phyloP scores from a whole-genome alignment of 768 basidiomycete species.

The Roridomyces roridus region DNA sequence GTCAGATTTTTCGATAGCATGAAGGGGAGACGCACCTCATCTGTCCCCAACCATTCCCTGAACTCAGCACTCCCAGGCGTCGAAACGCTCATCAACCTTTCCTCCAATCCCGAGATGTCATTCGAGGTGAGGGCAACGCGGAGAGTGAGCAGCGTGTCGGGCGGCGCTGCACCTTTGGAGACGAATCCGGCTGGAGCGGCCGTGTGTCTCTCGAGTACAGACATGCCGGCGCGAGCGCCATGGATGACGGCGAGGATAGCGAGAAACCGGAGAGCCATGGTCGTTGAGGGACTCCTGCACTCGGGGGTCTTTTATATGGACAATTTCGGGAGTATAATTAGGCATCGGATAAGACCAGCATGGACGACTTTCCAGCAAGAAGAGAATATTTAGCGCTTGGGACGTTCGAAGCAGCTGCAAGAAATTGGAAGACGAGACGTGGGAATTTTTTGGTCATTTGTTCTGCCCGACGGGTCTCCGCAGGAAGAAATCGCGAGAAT shows the following conservation, averaged over 20 bases:
- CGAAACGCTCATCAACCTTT: not conserved
- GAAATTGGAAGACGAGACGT: too few species aligned
- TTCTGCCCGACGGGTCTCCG: too few species aligned
- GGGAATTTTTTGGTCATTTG: too few species aligned
- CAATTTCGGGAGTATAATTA: too few species aligned
- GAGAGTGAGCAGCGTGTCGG: not conserved
- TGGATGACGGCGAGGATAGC: not conserved
- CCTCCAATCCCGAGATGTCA: not conserved
- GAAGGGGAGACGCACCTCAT: not conserved
- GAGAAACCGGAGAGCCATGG: not conserved
- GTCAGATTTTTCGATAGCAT: not conserved
- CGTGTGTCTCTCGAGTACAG: not conserved
- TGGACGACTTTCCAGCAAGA: too few species aligned
- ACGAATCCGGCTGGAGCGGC: slow-evolving; percentile 2
- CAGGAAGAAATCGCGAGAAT: too few species aligned
- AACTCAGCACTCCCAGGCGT: slow-evolving; percentile 6
- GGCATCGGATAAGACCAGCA: too few species aligned
- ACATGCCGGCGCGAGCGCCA: not conserved
- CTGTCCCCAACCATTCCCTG: not conserved
- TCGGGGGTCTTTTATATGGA: too few species aligned
- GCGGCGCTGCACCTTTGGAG: not conserved
- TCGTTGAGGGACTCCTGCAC: too few species aligned
- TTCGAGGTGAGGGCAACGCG: slow-evolving; percentile 1
- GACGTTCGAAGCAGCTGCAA: too few species aligned
- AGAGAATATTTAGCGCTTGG: too few species aligned